These are phyloP conservation scores for Quercus engelmannii DNA, from an alignment of 306 rosid genomes.

Conservation along the genomic window DNA sequence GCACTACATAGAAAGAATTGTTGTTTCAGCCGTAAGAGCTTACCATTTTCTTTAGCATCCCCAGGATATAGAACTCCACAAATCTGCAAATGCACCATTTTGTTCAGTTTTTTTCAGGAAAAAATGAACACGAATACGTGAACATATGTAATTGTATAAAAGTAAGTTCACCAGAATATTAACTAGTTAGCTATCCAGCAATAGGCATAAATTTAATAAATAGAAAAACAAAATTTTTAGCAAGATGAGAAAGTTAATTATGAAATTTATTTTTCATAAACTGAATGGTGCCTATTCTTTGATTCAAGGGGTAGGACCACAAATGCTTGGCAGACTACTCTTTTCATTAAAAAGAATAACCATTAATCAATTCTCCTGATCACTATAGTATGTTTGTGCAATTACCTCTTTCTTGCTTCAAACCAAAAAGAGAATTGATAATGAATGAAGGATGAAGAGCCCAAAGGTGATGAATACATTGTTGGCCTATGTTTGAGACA, in stretches of 20 bases:
- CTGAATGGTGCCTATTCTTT: not conserved
- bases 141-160: not conserved
- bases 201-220: not conserved
- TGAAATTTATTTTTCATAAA: not conserved
- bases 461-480: too few species aligned
- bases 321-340: not conserved
- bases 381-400: not conserved
- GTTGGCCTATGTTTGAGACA: too few species aligned
- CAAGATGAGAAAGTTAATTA: not conserved
- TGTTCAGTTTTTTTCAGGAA: not conserved
- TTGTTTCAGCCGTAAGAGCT: slow-evolving; percentile 87
- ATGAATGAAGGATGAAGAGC: too few species aligned
- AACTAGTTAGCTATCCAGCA: not conserved
- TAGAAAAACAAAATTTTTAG: not conserved
- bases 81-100: slow-evolving; percentile 54
- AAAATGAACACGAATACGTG: not conserved
- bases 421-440: too few species aligned
- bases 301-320: not conserved
- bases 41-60: slow-evolving; percentile 96
- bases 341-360: not conserved
- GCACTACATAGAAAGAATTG: slow-evolving; percentile 98
- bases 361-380: not conserved
- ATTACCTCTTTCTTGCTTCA: not conserved
- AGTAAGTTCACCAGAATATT: not conserved
- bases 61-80: slow-evolving; percentile 96